These are phyloP conservation scores for Sugiyamaella chiloensis DNA, from an alignment of 805 yeast species.

Conservation along the genomic window DNA sequence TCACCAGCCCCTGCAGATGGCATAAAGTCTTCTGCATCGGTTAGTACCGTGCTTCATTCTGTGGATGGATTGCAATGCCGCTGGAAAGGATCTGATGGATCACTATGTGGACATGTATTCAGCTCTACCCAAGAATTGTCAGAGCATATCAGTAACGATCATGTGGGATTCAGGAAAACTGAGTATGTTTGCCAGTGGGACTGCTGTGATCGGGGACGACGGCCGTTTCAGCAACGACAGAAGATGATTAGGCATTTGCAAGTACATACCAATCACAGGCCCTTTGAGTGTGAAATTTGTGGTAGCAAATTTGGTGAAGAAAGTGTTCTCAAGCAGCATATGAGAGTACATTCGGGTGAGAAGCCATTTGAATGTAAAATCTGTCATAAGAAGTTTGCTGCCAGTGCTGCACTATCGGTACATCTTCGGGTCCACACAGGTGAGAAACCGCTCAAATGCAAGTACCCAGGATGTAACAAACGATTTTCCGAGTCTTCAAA, in stretches of 20 bases:
- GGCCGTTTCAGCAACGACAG: conserved; percentile 75
- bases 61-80: conserved; percentile 40
- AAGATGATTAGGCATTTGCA: conserved; percentile 83
- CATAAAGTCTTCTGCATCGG: background rate
- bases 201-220: conserved; percentile 62
- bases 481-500: conserved; percentile 87
- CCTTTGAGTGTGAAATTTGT: conserved; percentile 70
- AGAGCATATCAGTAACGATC: conserved; percentile 62
- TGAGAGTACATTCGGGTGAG: conserved; percentile 84
- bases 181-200: conserved; percentile 73
- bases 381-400: conserved; percentile 79
- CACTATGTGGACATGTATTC: conserved; percentile 51
- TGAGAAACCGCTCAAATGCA: conserved; percentile 79
- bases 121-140: conserved; percentile 59
- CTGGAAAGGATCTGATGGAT: conserved; percentile 21
- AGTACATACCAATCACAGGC: conserved; percentile 82
- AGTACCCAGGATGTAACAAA: conserved; percentile 76
- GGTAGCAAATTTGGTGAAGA: conserved; percentile 72
- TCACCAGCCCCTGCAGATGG: conserved; percentile 8
- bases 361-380: conserved; percentile 72
- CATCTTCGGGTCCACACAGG: conserved; percentile 89
- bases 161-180: conserved; percentile 71
- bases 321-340: conserved; percentile 73
- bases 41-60: conserved; percentile 24
- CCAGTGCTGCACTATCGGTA: conserved; percentile 76